A percentile compares a stretch with the other conserved stretches of the same genome.
phyloP scores from a whole-genome alignment of 2,329 filamentous ascomycete species.

The Trematosphaeria pertusa region DNA sequence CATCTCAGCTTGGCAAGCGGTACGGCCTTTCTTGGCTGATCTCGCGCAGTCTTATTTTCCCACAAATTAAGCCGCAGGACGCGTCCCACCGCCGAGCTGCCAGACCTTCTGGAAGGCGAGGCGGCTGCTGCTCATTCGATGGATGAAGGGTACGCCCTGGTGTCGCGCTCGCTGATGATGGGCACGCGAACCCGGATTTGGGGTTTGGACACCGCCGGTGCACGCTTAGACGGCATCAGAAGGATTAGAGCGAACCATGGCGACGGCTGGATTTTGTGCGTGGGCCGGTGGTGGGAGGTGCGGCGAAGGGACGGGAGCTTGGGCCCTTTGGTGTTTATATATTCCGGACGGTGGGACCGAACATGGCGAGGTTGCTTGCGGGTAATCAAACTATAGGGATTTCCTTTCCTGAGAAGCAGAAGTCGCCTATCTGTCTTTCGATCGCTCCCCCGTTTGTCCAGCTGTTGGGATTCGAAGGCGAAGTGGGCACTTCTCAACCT shows the following conservation, averaged over 20 bases:
- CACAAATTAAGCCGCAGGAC: conserved; percentile 20
- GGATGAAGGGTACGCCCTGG: conserved; percentile 8
- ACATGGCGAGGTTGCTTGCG: conserved; percentile 7
- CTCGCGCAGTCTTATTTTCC: too few relatives aligned
- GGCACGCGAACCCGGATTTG: conserved; percentile 18
- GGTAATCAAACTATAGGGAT: conserved; percentile 29
- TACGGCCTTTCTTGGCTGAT: too few relatives aligned
- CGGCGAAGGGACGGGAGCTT: conserved; percentile 14
- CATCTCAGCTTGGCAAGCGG: too few relatives aligned
- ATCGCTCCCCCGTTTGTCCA: too few relatives aligned
- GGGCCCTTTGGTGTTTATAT: conserved; percentile 34
- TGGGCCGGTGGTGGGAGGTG: too few relatives aligned
- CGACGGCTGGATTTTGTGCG: too few relatives aligned
- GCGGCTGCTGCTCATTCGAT: conserved; percentile 17
- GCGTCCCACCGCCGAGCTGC: conserved; percentile 6
- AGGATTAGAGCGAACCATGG: neutral
- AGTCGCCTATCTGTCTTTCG: too few relatives aligned
- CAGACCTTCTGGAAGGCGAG: conserved; percentile 16
- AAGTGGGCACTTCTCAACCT: too few relatives aligned
- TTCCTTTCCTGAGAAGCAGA: too few relatives aligned
- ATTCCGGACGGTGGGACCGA: conserved; percentile 14
- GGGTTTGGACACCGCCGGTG: too few relatives aligned
- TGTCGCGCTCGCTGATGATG: neutral
- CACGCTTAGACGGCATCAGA: too few relatives aligned
- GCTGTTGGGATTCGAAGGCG: too few relatives aligned